Percentiles rank a stretch among this genome's conserved stretches.
phyloP scores from a whole-genome alignment of 345 rosid species.

The Populus euphratica region DNA sequence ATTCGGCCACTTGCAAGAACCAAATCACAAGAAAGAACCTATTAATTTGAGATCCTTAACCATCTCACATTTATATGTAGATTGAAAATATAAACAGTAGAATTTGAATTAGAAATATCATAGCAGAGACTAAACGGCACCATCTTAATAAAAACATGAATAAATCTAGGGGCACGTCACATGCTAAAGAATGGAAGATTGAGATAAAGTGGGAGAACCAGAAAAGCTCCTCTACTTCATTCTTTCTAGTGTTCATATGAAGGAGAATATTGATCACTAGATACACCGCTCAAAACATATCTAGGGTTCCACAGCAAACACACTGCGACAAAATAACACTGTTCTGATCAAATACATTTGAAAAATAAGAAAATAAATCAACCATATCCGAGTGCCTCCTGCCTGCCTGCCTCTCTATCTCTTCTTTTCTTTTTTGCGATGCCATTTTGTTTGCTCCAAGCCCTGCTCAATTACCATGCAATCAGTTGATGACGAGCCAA shows the following conservation, averaged over 20 bases:
- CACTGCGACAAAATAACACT: slow-evolving; percentile 29
- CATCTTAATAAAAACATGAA: no score
- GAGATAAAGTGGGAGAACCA: slow-evolving; percentile 20
- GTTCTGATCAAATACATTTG: slow-evolving; percentile 20
- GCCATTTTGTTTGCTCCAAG: slow-evolving; percentile 23
- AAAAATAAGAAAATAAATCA: slow-evolving; percentile 14
- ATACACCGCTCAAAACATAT: slow-evolving; percentile 21
- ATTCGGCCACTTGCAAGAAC: no score
- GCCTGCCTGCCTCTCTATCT: background rate
- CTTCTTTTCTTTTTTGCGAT: background rate
- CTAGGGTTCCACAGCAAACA: slow-evolving; percentile 29
- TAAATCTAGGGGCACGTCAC: background rate
- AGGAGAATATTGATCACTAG: slow-evolving; percentile 19
- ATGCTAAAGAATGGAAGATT: background rate
- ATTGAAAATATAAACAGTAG: no score
- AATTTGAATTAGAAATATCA: no score
- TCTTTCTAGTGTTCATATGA: slow-evolving; percentile 10
- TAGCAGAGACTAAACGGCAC: no score
- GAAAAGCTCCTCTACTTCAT: slow-evolving; percentile 20
- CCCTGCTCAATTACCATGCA: slow-evolving; percentile 35
- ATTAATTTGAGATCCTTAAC: no score
- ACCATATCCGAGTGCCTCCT: slow-evolving; percentile 22
- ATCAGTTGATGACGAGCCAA: slow-evolving; percentile 19
- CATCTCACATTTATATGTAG: no score
- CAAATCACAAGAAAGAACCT: no score